Evolutionary conservation across 805 yeast species (phyloP), one percentile per base, ranked within the genome.

Genomic region (Scheffersomyces ergatensis): DNA sequence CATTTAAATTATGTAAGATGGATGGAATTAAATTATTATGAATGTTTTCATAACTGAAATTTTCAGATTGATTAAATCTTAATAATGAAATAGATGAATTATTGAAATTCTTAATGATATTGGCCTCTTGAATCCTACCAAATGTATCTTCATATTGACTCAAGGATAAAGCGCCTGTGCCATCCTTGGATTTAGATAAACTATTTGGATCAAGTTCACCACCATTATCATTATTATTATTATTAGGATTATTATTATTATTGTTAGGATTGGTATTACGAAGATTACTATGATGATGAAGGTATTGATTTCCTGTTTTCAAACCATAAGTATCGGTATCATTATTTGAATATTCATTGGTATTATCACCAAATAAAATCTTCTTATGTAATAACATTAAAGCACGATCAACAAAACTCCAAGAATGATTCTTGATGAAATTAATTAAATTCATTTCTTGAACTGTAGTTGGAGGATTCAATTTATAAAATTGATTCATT

Each of bases 401-500:
- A 1, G 82, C 78, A 39, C 83, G 64, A 53, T 80, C 85, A 33
- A 78, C 79, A 52, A 76, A 73, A 19, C 80, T 65, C 60, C 77
- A 60, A 55, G 69, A 61, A 62, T 74, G 64, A 59, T 72, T 60
- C 54, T 72, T 52, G 56, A 76, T 71, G 64, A 78, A 58, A 54
- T 72, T 60, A 16, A 76, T 64, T 25, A 76, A 61, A 41, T 75
- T 74, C 64, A 59, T 62, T 50, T 59, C 74, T 36, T 57, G 67
- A 18, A 62, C 72, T 33, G 65, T 55, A 32, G 50, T 51, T n/a
- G 71, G 70, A 18, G 70, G 69, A 38, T 58, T 55, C 18, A 53
- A 48, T 46, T 64, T 67, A 38, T 60, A 63, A 42, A 52, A 60
- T 12, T 48, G 37, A 33, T 60, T 59, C 60, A 70, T 57, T 36